Evolutionary conservation across 1,284 basidiomycete species (phyloP).

Genomic region (Ceratobasidium sp.): DNA sequence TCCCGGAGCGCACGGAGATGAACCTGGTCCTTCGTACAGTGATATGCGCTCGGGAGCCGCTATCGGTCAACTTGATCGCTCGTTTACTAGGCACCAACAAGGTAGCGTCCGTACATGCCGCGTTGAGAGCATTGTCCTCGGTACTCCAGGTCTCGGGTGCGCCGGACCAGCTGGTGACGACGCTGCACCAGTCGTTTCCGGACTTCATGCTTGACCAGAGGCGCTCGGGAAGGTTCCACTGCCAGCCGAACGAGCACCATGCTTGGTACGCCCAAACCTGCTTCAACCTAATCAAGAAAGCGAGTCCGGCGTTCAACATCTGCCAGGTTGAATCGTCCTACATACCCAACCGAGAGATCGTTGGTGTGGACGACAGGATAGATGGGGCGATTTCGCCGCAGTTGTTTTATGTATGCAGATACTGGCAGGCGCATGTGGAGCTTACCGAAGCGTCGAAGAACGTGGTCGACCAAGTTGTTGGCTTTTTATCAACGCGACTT

Average conservation of each 20-base stretch:
- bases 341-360: no score
- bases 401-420: no score
- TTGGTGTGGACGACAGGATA: no score
- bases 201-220: slow-evolving; percentile 11
- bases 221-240: not conserved
- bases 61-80: not conserved
- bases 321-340: no score
- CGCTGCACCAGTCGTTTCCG: slow-evolving; percentile 9
- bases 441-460: no score
- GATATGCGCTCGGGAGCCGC: not conserved
- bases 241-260: not conserved
- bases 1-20: not conserved
- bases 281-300: not conserved
- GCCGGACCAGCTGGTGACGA: not conserved
- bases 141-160: not conserved
- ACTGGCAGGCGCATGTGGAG: no score
- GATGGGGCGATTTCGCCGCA: no score
- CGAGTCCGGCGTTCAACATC: no score
- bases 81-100: not conserved
- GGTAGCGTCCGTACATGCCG: not conserved
- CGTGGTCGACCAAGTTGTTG: no score
- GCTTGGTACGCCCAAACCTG: not conserved
- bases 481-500: no score
- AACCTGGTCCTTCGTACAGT: slow-evolving; percentile 1
- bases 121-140: slow-evolving; percentile 4